Conservation (phyloP, 805 yeast genomes). For the Wickerhamomyces kurtzmanii region DNA sequence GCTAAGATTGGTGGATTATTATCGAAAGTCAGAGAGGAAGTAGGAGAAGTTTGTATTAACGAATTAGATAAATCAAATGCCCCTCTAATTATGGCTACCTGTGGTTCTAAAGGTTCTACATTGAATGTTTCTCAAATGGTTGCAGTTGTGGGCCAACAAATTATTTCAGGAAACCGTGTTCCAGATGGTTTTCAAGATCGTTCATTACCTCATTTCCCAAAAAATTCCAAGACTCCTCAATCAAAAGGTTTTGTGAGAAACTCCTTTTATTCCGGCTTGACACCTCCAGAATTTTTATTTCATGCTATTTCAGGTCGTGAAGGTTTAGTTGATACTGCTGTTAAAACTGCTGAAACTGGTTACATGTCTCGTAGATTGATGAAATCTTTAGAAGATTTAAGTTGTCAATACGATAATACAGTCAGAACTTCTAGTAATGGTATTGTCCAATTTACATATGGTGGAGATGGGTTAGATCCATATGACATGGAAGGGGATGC, state of each 20-base stretch:
- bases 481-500: slow-evolving; percentile 99
- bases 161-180: slow-evolving; percentile 96
- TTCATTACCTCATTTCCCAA: slow-evolving; percentile 92
- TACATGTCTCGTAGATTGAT: slow-evolving; percentile 96
- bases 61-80: slow-evolving; percentile 89
- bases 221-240: slow-evolving; percentile 94
- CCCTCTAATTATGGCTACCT: slow-evolving; percentile 97
- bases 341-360: slow-evolving; percentile 98
- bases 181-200: slow-evolving; percentile 99
- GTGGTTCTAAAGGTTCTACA: slow-evolving; percentile 98
- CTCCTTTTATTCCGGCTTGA: slow-evolving; percentile 86
- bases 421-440: slow-evolving; percentile 94
- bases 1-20: slow-evolving; percentile 94
- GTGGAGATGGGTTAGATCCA: slow-evolving; percentile 98
- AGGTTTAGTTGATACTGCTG: slow-evolving; percentile 99
- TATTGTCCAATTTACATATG: slow-evolving; percentile 94
- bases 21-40: slow-evolving; percentile 97
- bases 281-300: slow-evolving; percentile 95
- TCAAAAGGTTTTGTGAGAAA: slow-evolving; percentile 97
- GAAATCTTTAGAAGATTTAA: slow-evolving; percentile 95
- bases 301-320: slow-evolving; percentile 99
- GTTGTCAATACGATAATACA: slow-evolving; percentile 87
- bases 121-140: slow-evolving; percentile 99
- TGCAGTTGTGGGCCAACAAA: slow-evolving; percentile 99
- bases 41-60: slow-evolving; percentile 93